Conservation (phyloP, 257 asterid genomes). For the Fraxinus anomala region DNA sequence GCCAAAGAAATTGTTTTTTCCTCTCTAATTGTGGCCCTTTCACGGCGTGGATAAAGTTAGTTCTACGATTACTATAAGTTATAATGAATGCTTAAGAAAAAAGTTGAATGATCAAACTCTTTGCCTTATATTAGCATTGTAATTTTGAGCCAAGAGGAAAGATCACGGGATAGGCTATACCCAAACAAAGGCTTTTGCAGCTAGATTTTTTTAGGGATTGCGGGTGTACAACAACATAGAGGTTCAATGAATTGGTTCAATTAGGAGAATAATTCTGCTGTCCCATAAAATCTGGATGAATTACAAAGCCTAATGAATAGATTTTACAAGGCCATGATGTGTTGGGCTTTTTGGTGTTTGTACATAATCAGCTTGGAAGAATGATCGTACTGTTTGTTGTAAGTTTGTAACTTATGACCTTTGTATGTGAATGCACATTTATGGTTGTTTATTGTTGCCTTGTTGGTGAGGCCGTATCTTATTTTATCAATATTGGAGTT, state of each 20-base stretch:
- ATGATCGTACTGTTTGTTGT: background rate
- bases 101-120: background rate
- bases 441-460: background rate
- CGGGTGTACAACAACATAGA: background rate
- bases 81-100: background rate
- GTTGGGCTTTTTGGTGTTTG: background rate
- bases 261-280: background rate
- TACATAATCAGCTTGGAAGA: background rate
- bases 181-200: too few species aligned
- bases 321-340: background rate
- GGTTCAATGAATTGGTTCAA: background rate
- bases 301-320: background rate
- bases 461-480: background rate
- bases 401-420: background rate
- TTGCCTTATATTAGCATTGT: background rate
- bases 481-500: background rate
- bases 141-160: background rate
- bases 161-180: background rate
- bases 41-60: background rate
- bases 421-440: background rate
- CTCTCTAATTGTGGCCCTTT: background rate
- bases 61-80: background rate
- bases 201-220: background rate
- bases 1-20: background rate
- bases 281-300: background rate